Evolutionary conservation across 306 rosid species (phyloP).

Genomic region (Canavalia ensiformis): DNA sequence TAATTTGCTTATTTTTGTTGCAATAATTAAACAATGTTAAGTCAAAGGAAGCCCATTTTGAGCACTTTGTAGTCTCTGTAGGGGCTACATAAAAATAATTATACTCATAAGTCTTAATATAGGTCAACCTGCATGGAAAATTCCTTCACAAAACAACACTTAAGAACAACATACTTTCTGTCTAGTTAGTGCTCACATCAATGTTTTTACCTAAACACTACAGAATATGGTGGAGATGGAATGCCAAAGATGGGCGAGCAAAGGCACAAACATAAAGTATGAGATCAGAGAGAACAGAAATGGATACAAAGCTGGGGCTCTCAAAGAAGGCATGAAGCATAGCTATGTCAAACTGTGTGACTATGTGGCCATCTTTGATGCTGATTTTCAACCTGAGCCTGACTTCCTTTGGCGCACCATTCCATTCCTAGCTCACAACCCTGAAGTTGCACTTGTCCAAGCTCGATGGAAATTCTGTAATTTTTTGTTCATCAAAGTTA

Average conservation of each 20-base stretch:
- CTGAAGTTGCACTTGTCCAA: constrained; percentile 81
- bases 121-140: constrained; percentile 31
- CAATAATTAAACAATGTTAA: constrained; percentile 16
- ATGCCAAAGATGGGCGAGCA: constrained; percentile 83
- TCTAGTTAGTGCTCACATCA: neutral
- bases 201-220: neutral
- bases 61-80: neutral
- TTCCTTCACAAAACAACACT: constrained; percentile 23
- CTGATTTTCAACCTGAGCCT: constrained; percentile 95
- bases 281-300: constrained; percentile 85
- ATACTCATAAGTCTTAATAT: neutral
- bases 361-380: constrained; percentile 88
- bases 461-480: constrained; percentile 95
- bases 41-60: constrained; percentile 18
- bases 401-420: constrained; percentile 77
- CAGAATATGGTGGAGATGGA: constrained; percentile 82
- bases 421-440: constrained; percentile 76
- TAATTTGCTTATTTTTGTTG: constrained; percentile 34
- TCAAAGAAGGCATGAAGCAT: constrained; percentile 92
- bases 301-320: constrained; percentile 96
- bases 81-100: neutral
- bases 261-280: constrained; percentile 87
- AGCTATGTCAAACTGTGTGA: constrained; percentile 83
- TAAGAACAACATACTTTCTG: neutral
- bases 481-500: constrained; percentile 4